phyloP scores from a whole-genome alignment of 257 asterid species.

The Gardenia jasminoides region DNA sequence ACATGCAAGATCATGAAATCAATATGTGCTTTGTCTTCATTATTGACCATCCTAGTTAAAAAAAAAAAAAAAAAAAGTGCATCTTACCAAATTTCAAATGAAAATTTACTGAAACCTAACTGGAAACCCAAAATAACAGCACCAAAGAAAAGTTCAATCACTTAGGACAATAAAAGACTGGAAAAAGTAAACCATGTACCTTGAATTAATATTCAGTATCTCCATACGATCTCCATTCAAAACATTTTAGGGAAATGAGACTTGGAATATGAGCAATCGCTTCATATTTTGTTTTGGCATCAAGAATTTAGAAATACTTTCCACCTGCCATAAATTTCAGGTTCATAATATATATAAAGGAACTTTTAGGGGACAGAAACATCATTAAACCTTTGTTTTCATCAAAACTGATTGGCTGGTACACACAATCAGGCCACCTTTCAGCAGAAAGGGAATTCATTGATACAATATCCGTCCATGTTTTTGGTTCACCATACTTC shows the following conservation, averaged over 20 bases:
- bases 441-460: neutral
- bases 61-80: no score
- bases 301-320: slow-evolving; percentile 2
- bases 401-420: slow-evolving; percentile 1
- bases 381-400: neutral
- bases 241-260: neutral
- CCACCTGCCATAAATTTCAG: neutral
- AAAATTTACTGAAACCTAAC: no score
- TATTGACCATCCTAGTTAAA: no score
- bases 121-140: no score
- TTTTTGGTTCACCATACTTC: slow-evolving; percentile 7
- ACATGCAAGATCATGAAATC: no score
- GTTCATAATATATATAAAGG: neutral
- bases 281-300: slow-evolving; percentile 7
- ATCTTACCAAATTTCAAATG: no score
- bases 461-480: neutral
- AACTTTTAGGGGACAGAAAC: slow-evolving; percentile 4
- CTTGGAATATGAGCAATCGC: slow-evolving; percentile 9
- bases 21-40: no score
- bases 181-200: no score
- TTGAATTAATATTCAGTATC: neutral
- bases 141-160: no score
- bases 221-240: neutral
- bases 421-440: neutral
- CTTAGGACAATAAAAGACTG: no score